Conservation (phyloP, 805 yeast genomes). For the Candida broadrunensis region DNA sequence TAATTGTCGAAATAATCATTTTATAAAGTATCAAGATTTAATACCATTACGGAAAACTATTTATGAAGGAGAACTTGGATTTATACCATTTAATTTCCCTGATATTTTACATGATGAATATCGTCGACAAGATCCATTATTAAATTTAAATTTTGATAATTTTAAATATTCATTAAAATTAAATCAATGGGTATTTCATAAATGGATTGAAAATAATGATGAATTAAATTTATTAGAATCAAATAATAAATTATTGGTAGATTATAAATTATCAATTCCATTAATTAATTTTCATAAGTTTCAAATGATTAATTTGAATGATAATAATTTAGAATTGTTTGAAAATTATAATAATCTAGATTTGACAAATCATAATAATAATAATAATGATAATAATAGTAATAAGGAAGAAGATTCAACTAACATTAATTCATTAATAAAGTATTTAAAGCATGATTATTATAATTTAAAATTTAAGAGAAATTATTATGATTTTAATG, state of each 20-base stretch:
- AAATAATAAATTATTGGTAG: background rate
- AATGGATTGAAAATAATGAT: background rate
- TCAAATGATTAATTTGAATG: background rate
- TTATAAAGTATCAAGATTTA: conserved; percentile 46
- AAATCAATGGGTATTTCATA: background rate
- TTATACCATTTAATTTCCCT: conserved; percentile 22
- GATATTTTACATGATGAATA: conserved; percentile 20
- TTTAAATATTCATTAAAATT: background rate
- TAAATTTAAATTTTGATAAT: background rate
- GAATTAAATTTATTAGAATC: background rate
- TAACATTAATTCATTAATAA: background rate
- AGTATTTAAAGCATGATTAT: background rate
- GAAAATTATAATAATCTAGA: too few relatives aligned
- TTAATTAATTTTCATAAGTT: background rate
- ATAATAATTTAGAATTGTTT: background rate
- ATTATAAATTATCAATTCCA: background rate
- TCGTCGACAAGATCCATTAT: background rate
- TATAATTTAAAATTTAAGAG: background rate
- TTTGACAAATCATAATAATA: too few relatives aligned
- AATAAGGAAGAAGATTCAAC: too few relatives aligned
- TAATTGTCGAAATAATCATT: conserved; percentile 63
- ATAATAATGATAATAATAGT: too few relatives aligned
- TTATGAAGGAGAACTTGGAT: conserved; percentile 50
- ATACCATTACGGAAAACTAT: conserved; percentile 52
- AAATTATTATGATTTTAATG: conserved; percentile 4